Evolutionary conservation across 1,139 yeast species (phyloP).

Genomic region (Saccharomycopsis crataegensis): DNA sequence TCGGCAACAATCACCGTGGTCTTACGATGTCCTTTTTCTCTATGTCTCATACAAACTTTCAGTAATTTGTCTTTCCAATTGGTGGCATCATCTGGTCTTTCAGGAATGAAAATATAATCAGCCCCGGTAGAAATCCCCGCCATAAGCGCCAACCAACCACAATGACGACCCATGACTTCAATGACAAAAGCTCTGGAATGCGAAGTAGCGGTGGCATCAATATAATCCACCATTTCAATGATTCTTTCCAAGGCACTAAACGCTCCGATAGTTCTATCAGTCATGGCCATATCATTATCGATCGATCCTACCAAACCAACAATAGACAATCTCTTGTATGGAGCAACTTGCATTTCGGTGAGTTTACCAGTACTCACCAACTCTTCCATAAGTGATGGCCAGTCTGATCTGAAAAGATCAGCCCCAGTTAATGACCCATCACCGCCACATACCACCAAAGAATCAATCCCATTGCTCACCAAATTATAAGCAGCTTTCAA

Average conservation of each 20-base stretch:
- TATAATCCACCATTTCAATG: slow-evolving; percentile 70
- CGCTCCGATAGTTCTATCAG: slow-evolving; percentile 80
- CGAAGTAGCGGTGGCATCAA: slow-evolving; percentile 78
- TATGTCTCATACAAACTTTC: slow-evolving; percentile 56
- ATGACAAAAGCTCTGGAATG: slow-evolving; percentile 80
- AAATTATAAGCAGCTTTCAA: slow-evolving; percentile 59
- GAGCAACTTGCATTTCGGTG: slow-evolving; percentile 43
- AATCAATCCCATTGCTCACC: slow-evolving; percentile 69
- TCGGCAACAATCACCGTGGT: slow-evolving; percentile 79
- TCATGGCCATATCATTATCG: slow-evolving; percentile 77
- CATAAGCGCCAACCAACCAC: slow-evolving; percentile 84
- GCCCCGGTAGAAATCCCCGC: slow-evolving; percentile 80
- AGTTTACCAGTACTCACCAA: slow-evolving; percentile 44
- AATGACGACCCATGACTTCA: slow-evolving; percentile 87
- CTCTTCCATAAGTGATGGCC: slow-evolving; percentile 68
- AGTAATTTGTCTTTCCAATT: slow-evolving; percentile 66
- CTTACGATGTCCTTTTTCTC: slow-evolving; percentile 66
- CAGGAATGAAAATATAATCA: slow-evolving; percentile 74
- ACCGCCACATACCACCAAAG: slow-evolving; percentile 77
- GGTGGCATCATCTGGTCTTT: slow-evolving; percentile 55
- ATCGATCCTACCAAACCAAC: slow-evolving; percentile 79
- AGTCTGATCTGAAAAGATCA: slow-evolving; percentile 66
- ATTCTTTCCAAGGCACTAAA: slow-evolving; percentile 71
- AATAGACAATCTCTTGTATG: slow-evolving; percentile 54
- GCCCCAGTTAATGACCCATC: slow-evolving; percentile 85